Conservation (phyloP, 768 basidiomycete species). For the Tulasnella sp. region DNA sequence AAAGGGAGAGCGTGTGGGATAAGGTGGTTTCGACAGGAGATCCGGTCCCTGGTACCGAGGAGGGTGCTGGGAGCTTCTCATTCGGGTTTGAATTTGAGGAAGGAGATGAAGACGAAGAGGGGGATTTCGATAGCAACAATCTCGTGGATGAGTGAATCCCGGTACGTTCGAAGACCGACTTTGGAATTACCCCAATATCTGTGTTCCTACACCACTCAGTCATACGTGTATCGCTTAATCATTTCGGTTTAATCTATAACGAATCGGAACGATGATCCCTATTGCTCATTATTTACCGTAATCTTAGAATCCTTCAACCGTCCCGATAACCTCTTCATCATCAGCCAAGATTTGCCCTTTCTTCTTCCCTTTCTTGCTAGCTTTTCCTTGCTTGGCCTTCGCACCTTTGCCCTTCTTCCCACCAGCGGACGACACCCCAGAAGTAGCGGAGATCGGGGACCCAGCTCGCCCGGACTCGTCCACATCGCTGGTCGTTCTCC, state of each 20-base stretch:
- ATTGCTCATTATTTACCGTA: not conserved
- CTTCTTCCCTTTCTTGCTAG: not conserved
- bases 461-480: not conserved
- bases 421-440: not conserved
- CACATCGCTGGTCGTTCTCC: not conserved
- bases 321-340: conserved; percentile 5
- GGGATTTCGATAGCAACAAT: not conserved
- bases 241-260: not conserved
- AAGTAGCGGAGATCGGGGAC: not conserved
- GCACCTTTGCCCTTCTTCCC: not conserved
- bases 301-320: not conserved
- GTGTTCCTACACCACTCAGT: not conserved
- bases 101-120: conserved; percentile 7
- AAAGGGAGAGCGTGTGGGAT: conserved; percentile 1
- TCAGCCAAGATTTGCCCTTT: not conserved
- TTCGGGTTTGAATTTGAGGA: conserved; percentile 17
- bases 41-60: not conserved
- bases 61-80: not conserved
- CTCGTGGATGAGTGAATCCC: not conserved
- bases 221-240: no score
- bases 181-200: not conserved
- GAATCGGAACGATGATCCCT: not conserved
- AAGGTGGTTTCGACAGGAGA: not conserved
- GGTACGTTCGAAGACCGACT: not conserved
- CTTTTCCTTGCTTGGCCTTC: not conserved